Conservation (phyloP, 768 basidiomycete species). For the Strobilomyces dryophilus region DNA sequence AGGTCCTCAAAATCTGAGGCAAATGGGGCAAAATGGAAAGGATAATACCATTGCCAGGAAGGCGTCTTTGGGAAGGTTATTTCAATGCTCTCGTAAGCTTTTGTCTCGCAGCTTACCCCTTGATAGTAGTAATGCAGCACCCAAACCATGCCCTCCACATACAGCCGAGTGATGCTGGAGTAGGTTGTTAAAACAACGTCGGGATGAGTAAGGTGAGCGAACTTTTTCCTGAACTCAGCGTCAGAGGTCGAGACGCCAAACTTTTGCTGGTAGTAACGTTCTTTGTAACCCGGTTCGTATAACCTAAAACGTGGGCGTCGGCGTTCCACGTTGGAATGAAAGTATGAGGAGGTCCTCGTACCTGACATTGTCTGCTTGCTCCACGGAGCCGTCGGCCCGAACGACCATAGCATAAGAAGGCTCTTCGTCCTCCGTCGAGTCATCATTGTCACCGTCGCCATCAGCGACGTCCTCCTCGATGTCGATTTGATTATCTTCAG, state of each 20-base stretch:
- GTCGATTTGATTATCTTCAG: conserved; percentile 37
- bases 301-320: conserved; percentile 46
- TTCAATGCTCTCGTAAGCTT: conserved; percentile 11
- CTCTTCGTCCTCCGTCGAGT: conserved; percentile 46
- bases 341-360: conserved; percentile 37
- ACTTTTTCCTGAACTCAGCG: conserved; percentile 69
- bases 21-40: conserved; percentile 97
- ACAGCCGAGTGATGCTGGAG: conserved; percentile 69
- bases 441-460: conserved; percentile 40
- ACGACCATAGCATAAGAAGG: conserved; percentile 63
- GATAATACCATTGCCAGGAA: conserved; percentile 99
- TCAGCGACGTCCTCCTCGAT: conserved; percentile 26
- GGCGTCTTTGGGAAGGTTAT: conserved; percentile 52
- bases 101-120: conserved; percentile 56
- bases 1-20: conserved; percentile 89
- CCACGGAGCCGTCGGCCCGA: conserved; percentile 88
- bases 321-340: not conserved
- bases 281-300: conserved; percentile 95
- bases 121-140: conserved; percentile 98
- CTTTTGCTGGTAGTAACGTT: conserved; percentile 92
- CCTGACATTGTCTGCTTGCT: conserved; percentile 92
- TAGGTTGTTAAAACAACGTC: conserved; percentile 4
- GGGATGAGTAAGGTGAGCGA: conserved; percentile 24
- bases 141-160: conserved; percentile 94
- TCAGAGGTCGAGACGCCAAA: conserved; percentile 78